Conservation (phyloP, 495 filamentous ascomycete species). For the Penicillium diatomitis region DNA sequence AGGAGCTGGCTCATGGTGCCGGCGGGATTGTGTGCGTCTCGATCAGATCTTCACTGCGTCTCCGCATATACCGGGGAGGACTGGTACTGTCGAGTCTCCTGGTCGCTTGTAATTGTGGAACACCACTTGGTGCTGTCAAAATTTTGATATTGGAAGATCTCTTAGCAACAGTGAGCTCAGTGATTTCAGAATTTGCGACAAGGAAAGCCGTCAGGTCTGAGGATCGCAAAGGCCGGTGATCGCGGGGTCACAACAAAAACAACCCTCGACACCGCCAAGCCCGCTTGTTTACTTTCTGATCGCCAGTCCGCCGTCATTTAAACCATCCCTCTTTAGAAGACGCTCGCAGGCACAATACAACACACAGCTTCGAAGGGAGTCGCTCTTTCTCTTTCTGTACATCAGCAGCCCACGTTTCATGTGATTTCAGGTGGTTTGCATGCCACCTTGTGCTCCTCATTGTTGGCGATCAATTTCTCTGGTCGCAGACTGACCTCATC, state of each 20-base stretch:
- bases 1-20: constrained; percentile 63
- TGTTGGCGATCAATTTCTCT: background rate
- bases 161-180: no score
- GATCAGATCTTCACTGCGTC: constrained; percentile 9
- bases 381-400: background rate
- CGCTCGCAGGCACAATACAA: no score
- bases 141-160: background rate
- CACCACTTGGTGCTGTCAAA: no score
- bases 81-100: no score
- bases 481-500: constrained; percentile 7
- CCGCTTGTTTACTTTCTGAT: constrained; percentile 25
- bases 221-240: constrained; percentile 9
- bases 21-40: constrained; percentile 16
- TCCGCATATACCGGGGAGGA: constrained; percentile 13
- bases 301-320: constrained; percentile 15
- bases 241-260: constrained; percentile 23
- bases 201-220: background rate
- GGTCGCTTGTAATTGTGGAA: no score
- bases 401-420: background rate
- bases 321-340: constrained; percentile 5
- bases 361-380: background rate
- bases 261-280: constrained; percentile 22
- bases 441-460: background rate
- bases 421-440: background rate
- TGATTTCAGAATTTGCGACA: background rate